A percentile compares a stretch with the other conserved stretches of the same genome.
Evolutionary conservation across 208 protist genomes (phyloP).

Genomic region (Cochliopodium minus): DNA sequence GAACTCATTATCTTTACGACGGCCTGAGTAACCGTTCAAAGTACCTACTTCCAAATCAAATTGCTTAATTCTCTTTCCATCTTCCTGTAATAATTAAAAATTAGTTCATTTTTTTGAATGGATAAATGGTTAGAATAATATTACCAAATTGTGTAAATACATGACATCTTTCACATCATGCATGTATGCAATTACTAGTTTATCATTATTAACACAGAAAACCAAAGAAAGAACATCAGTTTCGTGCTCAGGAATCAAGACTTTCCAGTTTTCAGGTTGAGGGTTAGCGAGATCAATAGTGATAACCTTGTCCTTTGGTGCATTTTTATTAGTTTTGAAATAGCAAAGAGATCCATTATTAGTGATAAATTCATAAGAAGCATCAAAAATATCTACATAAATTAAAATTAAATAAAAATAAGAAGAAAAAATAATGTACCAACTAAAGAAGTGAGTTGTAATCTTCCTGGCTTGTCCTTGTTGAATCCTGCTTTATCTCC

Average conservation of each 20-base stretch:
- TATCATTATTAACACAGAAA: constrained; percentile 33
- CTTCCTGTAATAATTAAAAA: too few relatives aligned
- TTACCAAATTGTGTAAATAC: constrained; percentile 46
- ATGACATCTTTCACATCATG: constrained; percentile 75
- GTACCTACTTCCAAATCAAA: constrained; percentile 33
- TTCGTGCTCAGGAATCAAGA: constrained; percentile 44
- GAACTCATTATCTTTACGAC: constrained; percentile 45
- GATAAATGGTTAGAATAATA: too few relatives aligned
- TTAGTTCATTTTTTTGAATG: too few relatives aligned
- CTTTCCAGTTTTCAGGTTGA: constrained; percentile 23
- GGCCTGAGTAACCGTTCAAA: constrained; percentile 31
- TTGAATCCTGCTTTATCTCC: too few relatives aligned
- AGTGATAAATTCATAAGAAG: constrained; percentile 57
- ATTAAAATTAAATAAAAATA: too few relatives aligned
- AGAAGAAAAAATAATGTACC: too few relatives aligned
- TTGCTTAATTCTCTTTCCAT: constrained; percentile 2
- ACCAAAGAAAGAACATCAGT: constrained; percentile 48
- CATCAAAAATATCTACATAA: constrained; percentile 65
- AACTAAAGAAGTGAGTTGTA: too few relatives aligned
- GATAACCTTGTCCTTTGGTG: constrained; percentile 59
- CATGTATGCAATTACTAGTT: constrained; percentile 56
- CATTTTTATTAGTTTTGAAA: constrained; percentile 62
- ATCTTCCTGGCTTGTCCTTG: too few relatives aligned
- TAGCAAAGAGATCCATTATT: constrained; percentile 58
- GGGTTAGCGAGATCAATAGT: constrained; percentile 36